A percentile compares a stretch with the other conserved stretches of the same genome.
phyloP scores from a whole-genome alignment of 306 rosid species.

The Notholithocarpus densiflorus region DNA sequence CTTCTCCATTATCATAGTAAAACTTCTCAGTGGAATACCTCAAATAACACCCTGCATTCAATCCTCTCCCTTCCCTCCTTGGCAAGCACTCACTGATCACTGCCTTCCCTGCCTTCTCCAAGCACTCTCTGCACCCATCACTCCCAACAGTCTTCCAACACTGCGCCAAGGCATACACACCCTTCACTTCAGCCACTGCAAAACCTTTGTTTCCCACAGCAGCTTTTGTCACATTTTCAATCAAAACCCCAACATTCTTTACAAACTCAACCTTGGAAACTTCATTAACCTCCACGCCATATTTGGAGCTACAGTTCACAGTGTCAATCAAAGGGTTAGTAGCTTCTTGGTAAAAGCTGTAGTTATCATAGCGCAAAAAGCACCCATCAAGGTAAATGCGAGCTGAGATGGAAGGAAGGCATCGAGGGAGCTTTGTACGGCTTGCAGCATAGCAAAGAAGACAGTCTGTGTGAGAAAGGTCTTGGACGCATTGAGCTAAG shows the following conservation, averaged over 20 bases:
- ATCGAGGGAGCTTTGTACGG: slow-evolving; percentile 73
- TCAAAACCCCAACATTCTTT: slow-evolving; percentile 26
- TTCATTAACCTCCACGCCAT: slow-evolving; percentile 3
- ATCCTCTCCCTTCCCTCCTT: slow-evolving; percentile 60
- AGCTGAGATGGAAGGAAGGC: slow-evolving; percentile 70
- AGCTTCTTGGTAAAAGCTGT: slow-evolving; percentile 50
- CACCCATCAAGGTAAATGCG: slow-evolving; percentile 84
- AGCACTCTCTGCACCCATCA: slow-evolving; percentile 51
- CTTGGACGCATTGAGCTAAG: slow-evolving; percentile 65
- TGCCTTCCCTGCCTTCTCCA: slow-evolving; percentile 51
- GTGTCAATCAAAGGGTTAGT: slow-evolving; percentile 31
- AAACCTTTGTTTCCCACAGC: slow-evolving; percentile 43
- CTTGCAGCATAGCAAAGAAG: slow-evolving; percentile 73
- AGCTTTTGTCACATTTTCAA: slow-evolving; percentile 25
- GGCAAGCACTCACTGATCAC: slow-evolving; percentile 39
- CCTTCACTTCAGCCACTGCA: slow-evolving; percentile 44
- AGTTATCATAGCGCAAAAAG: slow-evolving; percentile 74
- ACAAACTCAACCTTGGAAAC: slow-evolving; percentile 13
- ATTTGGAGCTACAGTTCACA: slow-evolving; percentile 42
- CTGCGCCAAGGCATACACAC: slow-evolving; percentile 71
- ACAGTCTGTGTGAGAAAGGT: slow-evolving; percentile 75
- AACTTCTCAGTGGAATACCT: slow-evolving; percentile 67
- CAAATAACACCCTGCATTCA: slow-evolving; percentile 85
- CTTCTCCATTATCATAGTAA: slow-evolving; percentile 25
- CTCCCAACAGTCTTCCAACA: slow-evolving; percentile 61